These are phyloP conservation scores for Sporisorium reilianum DNA, from an alignment of 1,284 basidiomycete species.

Conservation along the genomic window DNA sequence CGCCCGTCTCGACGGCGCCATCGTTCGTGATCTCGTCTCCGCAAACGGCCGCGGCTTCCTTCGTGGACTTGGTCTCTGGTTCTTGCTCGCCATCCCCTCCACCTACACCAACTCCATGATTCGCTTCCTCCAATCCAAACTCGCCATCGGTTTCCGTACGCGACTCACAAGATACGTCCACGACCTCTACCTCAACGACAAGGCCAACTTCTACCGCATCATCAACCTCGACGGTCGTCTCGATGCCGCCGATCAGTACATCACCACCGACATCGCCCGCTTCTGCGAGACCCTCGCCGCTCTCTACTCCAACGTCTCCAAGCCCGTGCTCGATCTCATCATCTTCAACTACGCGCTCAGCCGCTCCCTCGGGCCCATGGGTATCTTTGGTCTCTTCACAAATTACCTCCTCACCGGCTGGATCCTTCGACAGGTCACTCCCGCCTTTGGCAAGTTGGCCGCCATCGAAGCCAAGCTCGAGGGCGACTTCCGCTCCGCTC, in stretches of 20 bases:
- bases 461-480: constrained; percentile 84
- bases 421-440: constrained; percentile 85
- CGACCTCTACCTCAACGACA: constrained; percentile 79
- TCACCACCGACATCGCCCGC: constrained; percentile 90
- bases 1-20: constrained; percentile 87
- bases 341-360: constrained; percentile 94
- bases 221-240: constrained; percentile 65
- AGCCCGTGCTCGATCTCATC: constrained; percentile 89
- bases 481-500: constrained; percentile 90
- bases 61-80: constrained; percentile 87
- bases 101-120: constrained; percentile 98
- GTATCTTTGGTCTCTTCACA: constrained; percentile 81
- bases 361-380: constrained; percentile 80
- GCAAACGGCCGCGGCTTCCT: constrained; percentile 88
- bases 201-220: constrained; percentile 73
- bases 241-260: constrained; percentile 73
- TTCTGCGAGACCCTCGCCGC: constrained; percentile 90
- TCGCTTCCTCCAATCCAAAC: constrained; percentile 88
- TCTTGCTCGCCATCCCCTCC: constrained; percentile 87
- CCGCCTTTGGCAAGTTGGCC: constrained; percentile 91
- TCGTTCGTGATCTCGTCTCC: constrained; percentile 88
- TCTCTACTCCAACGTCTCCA: constrained; percentile 78
- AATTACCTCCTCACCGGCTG: constrained; percentile 89
- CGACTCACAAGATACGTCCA: constrained; percentile 90
- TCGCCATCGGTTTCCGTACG: constrained; percentile 85